These are phyloP conservation scores for Parsonsia alboflavescens DNA, from an alignment of 257 asterid genomes.

Conservation along the genomic window DNA sequence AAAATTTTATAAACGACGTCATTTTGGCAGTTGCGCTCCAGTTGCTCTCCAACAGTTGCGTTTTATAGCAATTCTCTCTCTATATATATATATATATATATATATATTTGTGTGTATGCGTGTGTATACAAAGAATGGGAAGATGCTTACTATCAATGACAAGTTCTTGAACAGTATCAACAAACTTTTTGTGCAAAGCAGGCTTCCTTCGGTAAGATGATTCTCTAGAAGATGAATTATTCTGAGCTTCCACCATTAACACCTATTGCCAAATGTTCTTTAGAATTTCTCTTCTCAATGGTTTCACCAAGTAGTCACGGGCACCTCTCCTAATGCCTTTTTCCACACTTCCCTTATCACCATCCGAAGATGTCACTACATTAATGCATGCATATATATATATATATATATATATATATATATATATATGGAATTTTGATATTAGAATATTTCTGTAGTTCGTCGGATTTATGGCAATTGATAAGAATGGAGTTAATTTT, in stretches of 20 bases:
- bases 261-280: slow-evolving; percentile 67
- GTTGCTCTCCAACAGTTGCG: too few species aligned
- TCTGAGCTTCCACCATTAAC: slow-evolving; percentile 16
- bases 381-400: neutral
- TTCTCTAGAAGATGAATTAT: neutral
- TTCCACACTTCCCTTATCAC: slow-evolving; percentile 46
- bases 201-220: slow-evolving; percentile 46
- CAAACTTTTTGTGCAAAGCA: slow-evolving; percentile 61
- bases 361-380: slow-evolving; percentile 62
- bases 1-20: too few species aligned
- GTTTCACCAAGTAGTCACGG: slow-evolving; percentile 67
- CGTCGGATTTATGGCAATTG: neutral
- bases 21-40: too few species aligned
- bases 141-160: slow-evolving; percentile 49
- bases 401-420: too few species aligned
- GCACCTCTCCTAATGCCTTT: slow-evolving; percentile 71
- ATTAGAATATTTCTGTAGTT: too few species aligned
- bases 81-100: too few species aligned
- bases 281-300: slow-evolving; percentile 56
- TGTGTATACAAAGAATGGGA: too few species aligned
- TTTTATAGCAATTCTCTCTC: too few species aligned
- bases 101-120: too few species aligned
- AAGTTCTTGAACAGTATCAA: slow-evolving; percentile 52
- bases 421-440: too few species aligned
- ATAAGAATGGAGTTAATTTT: neutral